Evolutionary conservation across 2,329 filamentous ascomycete species (phyloP).

Genomic region (Trichoderma guizhouense): DNA sequence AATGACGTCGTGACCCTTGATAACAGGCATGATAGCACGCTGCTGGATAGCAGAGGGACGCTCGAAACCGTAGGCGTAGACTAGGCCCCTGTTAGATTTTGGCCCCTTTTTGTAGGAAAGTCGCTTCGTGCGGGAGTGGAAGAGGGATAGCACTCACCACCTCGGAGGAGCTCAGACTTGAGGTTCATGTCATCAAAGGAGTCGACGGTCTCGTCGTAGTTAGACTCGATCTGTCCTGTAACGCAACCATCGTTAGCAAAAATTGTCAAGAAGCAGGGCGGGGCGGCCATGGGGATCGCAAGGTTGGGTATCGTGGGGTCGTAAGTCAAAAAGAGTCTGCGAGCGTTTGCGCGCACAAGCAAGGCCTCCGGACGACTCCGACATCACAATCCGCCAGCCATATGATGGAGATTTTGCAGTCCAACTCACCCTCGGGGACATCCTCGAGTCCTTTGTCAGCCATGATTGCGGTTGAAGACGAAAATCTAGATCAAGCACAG

Average conservation of each 20-base stretch:
- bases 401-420: slow-evolving; percentile 4
- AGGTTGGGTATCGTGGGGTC: slow-evolving; percentile 19
- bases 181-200: slow-evolving; percentile 98
- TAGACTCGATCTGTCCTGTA: slow-evolving; percentile 97
- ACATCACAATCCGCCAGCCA: not conserved
- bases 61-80: slow-evolving; percentile 99
- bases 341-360: slow-evolving; percentile 6
- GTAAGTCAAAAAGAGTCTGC: not conserved
- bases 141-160: slow-evolving; percentile 51
- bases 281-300: not conserved
- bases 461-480: slow-evolving; percentile 79
- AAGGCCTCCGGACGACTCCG: not conserved
- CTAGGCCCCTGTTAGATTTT: slow-evolving; percentile 37
- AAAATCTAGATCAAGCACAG: slow-evolving; percentile 68
- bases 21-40: slow-evolving; percentile 99
- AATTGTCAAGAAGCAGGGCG: not conserved
- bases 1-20: slow-evolving; percentile 99
- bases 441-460: slow-evolving; percentile 99
- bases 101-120: not conserved
- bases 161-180: slow-evolving; percentile 95
- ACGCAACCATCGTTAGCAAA: slow-evolving; percentile 25
- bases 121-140: slow-evolving; percentile 17
- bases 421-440: slow-evolving; percentile 79
- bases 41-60: slow-evolving; percentile 99
- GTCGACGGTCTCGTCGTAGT: slow-evolving; percentile 99